Conservation (phyloP, 2,329 filamentous ascomycete genomes). For the Penicillium sclerotiorum region DNA sequence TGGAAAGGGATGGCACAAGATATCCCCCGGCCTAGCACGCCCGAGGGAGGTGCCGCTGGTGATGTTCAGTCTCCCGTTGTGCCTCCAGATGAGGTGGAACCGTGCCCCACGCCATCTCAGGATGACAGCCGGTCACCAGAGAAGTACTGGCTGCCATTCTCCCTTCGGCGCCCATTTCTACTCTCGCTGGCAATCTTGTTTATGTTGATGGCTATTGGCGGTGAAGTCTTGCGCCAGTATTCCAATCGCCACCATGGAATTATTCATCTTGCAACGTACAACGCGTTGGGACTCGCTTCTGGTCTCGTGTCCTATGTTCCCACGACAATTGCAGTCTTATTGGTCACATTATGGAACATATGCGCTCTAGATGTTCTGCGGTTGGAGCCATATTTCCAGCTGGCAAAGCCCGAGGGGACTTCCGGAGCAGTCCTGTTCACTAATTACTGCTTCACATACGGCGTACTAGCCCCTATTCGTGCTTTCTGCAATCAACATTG, state of each 20-base stretch:
- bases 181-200: conserved; percentile 13
- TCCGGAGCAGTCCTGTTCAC: conserved; percentile 20
- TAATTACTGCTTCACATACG: conserved; percentile 24
- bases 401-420: conserved; percentile 13
- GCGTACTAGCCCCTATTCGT: conserved; percentile 16
- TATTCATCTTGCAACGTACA: conserved; percentile 14
- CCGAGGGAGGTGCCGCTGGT: neutral
- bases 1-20: neutral
- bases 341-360: conserved; percentile 18
- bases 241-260: conserved; percentile 14
- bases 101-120: neutral
- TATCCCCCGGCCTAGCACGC: neutral
- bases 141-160: conserved; percentile 12
- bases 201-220: conserved; percentile 9
- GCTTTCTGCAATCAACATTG: conserved; percentile 24
- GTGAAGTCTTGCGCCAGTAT: conserved; percentile 18
- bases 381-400: conserved; percentile 25
- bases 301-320: conserved; percentile 19
- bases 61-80: neutral
- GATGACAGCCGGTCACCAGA: neutral
- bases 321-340: conserved; percentile 17
- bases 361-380: conserved; percentile 22
- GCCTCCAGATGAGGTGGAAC: neutral
- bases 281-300: conserved; percentile 4
- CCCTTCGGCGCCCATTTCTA: conserved; percentile 16